Evolutionary conservation across 495 filamentous ascomycete species (phyloP), one percentile per base, ranked within the genome.

Genomic region (Daldinia childiae): DNA sequence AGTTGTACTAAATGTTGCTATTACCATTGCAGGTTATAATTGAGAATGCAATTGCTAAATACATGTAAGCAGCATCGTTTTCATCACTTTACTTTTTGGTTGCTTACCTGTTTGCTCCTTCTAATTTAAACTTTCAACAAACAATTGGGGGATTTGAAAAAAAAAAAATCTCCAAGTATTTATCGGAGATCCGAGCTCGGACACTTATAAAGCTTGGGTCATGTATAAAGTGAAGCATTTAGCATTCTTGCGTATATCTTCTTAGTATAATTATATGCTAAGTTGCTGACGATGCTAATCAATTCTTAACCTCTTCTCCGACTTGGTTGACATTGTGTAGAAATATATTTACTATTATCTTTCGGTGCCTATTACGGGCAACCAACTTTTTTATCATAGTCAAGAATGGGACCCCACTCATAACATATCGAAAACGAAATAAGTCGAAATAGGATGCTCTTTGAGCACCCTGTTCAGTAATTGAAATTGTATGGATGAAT

Each of bases 161-260:
- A n/a, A n/a, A n/a, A n/a, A n/a, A 4, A 11, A 48, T 24, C 43
- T 48, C 43, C 19, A 48, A 21, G 19, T 21, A 21, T 12, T 48
- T 6, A 48, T 48, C n/a, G 43, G 43, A 48, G n/a, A 48, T 48
- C n/a, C n/a, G 17, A 21, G 43, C 43, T 48, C 43, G 43, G 43
- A 21, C 19, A 48, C 43, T 48, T 48, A 24, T 48, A 48, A 48
- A 48, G 19, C 43, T 12, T 24, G 19, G 43, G 11, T 24, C 9
- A 48, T 24, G 6, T 48, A 48, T 48, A 21, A 24, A 24, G 21
- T 11, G 21, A 48, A 24, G 19, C 21, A 41, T 48, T n/a, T n/a
- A n/a, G n/a, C n/a, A n/a, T n/a, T n/a, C 5, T 48, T 48, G 7
- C 29, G 1, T 32, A 32, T 32, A 32, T 6, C 29, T 2, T 32